phyloP scores from a whole-genome alignment of 768 basidiomycete species.

The Boletus rufocinnamomeus region DNA sequence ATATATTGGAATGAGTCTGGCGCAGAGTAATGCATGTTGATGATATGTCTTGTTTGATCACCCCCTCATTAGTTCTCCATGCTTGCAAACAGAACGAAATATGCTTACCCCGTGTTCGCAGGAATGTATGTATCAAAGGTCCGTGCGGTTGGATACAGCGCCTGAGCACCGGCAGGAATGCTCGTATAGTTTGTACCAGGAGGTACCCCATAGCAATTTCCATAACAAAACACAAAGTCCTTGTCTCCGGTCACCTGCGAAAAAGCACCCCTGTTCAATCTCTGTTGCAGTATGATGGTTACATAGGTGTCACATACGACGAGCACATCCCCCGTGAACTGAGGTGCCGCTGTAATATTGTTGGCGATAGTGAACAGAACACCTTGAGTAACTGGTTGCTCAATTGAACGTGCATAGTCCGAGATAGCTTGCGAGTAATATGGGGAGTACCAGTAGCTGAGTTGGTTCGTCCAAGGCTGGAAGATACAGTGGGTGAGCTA shows the following conservation, averaged over 20 bases:
- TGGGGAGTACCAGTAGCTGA: not conserved
- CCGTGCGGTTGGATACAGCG: not conserved
- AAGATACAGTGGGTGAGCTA: not conserved
- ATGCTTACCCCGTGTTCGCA: not conserved
- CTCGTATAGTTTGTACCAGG: not conserved
- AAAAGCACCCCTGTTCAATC: not conserved
- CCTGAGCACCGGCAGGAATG: not conserved
- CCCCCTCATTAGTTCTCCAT: not conserved
- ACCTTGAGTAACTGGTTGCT: not conserved
- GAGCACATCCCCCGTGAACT: not conserved
- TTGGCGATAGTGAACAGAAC: not conserved
- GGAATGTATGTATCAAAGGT: not conserved
- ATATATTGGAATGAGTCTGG: not conserved
- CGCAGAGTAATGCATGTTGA: not conserved
- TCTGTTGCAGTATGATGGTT: not conserved
- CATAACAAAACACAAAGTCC: not conserved
- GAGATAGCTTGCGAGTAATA: not conserved
- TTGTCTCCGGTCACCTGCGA: not conserved
- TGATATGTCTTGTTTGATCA: not conserved
- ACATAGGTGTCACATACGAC: not conserved
- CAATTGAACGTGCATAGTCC: not conserved
- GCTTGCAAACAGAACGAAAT: not conserved
- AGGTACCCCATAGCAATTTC: not conserved
- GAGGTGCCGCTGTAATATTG: not conserved
- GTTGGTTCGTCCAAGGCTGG: not conserved